These are phyloP conservation scores for Neonothopanus nambi DNA, from an alignment of 1,284 basidiomycete genomes.

Conservation along the genomic window DNA sequence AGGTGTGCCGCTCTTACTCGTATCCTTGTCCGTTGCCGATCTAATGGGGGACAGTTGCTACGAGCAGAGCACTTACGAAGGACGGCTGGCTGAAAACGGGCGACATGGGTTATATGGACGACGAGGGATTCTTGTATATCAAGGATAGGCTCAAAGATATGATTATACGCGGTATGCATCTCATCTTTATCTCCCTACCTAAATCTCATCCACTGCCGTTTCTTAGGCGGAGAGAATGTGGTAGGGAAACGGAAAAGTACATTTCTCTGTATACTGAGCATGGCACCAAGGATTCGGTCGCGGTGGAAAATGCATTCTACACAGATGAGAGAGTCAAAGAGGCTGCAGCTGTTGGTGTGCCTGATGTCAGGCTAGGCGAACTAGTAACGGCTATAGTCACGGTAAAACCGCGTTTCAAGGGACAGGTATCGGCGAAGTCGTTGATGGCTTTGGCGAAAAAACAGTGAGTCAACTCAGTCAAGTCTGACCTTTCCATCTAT, in stretches of 20 bases:
- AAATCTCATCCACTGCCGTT: not conserved
- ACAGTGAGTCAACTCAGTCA: slow-evolving; percentile 7
- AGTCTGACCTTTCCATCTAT: no score
- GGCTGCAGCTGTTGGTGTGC: slow-evolving; percentile 41
- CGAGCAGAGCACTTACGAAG: slow-evolving; percentile 29
- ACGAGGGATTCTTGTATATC: slow-evolving; percentile 48
- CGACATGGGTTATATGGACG: slow-evolving; percentile 40
- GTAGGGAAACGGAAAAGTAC: no score
- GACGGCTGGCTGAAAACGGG: slow-evolving; percentile 47
- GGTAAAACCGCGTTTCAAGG: slow-evolving; percentile 29
- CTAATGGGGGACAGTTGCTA: slow-evolving; percentile 9
- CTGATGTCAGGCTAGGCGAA: slow-evolving; percentile 45
- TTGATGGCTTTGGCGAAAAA: slow-evolving; percentile 28
- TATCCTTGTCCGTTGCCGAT: not conserved
- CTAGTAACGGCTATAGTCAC: slow-evolving; percentile 45
- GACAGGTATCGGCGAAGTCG: slow-evolving; percentile 33
- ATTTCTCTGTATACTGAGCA: not conserved
- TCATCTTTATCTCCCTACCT: no score
- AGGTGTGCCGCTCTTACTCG: slow-evolving; percentile 27
- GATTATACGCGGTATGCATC: slow-evolving; percentile 37
- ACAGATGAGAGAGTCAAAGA: slow-evolving; percentile 26
- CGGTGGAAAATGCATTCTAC: slow-evolving; percentile 50
- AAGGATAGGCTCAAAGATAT: no score
- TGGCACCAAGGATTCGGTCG: slow-evolving; percentile 30
- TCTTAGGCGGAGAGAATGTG: slow-evolving; percentile 45